Percentiles rank a stretch among this genome's conserved stretches.
These are phyloP conservation scores for Psilocybe tampanensis DNA, from an alignment of 768 basidiomycete genomes.

Conservation along the genomic window DNA sequence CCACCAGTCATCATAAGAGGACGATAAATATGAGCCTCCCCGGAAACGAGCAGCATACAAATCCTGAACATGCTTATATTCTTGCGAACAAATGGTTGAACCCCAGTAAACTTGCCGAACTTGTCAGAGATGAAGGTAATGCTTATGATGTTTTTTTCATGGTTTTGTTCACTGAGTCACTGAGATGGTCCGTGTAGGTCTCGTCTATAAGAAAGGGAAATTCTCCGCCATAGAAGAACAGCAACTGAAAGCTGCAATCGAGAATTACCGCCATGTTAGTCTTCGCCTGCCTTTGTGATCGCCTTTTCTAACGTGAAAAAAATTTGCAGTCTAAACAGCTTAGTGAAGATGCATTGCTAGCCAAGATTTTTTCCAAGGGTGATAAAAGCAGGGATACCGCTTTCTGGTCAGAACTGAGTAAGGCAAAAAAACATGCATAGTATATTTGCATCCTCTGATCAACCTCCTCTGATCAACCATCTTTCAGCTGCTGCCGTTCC, in stretches of 20 bases:
- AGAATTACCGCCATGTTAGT: constrained; percentile 60
- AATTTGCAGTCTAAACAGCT: constrained; percentile 50
- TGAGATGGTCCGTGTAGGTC: constrained; percentile 46
- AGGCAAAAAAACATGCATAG: constrained; percentile 28
- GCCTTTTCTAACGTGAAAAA: constrained; percentile 1
- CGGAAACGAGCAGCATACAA: constrained; percentile 41
- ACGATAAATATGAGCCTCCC: constrained; percentile 45
- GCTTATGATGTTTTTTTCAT: neutral
- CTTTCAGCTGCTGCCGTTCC: constrained; percentile 66
- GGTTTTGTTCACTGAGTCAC: neutral
- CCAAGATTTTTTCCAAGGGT: constrained; percentile 70
- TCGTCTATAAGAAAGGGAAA: constrained; percentile 88
- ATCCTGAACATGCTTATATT: constrained; percentile 63
- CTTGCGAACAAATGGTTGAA: constrained; percentile 83
- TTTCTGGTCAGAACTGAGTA: constrained; percentile 85
- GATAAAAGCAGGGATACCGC: constrained; percentile 60
- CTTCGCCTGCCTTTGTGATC: neutral
- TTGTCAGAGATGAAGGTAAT: constrained; percentile 69
- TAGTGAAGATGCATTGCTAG: constrained; percentile 53
- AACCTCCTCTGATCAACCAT: constrained; percentile 7
- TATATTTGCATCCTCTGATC: neutral
- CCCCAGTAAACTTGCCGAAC: constrained; percentile 64
- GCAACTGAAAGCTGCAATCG: constrained; percentile 65
- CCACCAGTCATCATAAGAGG: constrained; percentile 35
- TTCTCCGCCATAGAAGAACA: constrained; percentile 81